Evolutionary conservation across 2,329 filamentous ascomycete species (phyloP), one percentile per base, ranked within the genome.

Genomic region (Blastomyces gilchristii): DNA sequence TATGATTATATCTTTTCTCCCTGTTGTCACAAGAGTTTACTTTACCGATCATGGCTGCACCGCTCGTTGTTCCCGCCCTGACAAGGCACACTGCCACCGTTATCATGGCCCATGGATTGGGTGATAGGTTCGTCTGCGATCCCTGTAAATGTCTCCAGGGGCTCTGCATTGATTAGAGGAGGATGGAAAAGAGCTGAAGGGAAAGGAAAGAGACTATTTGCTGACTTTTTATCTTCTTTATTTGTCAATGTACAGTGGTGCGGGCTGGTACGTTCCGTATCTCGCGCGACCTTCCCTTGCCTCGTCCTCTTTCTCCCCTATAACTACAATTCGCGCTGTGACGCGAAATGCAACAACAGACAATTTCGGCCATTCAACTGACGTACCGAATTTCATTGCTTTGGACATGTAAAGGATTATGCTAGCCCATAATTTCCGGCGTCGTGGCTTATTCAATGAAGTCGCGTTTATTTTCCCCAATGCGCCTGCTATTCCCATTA

Each of bases 381-480:
- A 43, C 39, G n/a, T 41, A 39, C 34, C 4, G 53, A 28, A 45
- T 22, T 37, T 5, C 57, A 43, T 47, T 45, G 31, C 6, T n/a
- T 31, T 45, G n/a, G 14, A 22, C 3, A 37, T 12, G n/a, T 58
- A 63, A 61, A 82, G 85, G 85, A 83, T 88, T 54, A 86, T 85
- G 63, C 84, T 94, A 25, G 91, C 94, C 41, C 87, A 96, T 79
- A 91, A 93, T 76, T 97, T 89, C 88, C 86, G 91, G 62, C 83
- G 87, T 43, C 84, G 89, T 60, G 84, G 86, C 74, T 87, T 87
- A 71, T 90, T 97, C 67, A 85, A 91, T 63, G 89, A 97, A 77
- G 90, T 96, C 74, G 89, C 93, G 73, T 97, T 97, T 76, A 85
- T 99, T 72, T 87, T 99, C 75, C 94, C 94, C 18, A 90, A 96